Base-by-base conservation (phyloP, 495 filamentous ascomycete genomes). In the Penicillium bialowiezense region DNA sequence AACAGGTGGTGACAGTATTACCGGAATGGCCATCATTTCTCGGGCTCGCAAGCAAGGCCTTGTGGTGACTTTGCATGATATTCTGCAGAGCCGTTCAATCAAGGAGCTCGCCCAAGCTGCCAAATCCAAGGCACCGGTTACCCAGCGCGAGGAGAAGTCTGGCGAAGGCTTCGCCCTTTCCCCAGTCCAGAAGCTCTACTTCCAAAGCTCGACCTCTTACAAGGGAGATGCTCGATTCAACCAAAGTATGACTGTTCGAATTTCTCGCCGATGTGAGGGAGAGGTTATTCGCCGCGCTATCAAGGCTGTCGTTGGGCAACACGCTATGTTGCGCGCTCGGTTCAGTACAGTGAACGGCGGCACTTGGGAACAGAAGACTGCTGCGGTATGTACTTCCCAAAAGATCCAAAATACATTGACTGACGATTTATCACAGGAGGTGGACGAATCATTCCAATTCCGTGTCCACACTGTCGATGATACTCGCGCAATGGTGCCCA, bases 291-390 rank as follows among this genome's bases (percentile, higher is more conserved):
- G 68, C 2, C 67, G 71, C 3, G 83, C 85, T 1, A 50, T 86
- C 21, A 74, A 76, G 37, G 73, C 80, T 5, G 65, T 88, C 20
- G 78, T 87, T 9, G 63, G 65, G 1, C 82, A 79, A 18, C 87
- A 90, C 49, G 71, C 82, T 10, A 89, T 89, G 85, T 73, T 90
- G 41, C 74, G 85, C 31, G 79, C 79, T 15, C 82, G 86, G 3
- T 88, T 87, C 56, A 70, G 46, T 35, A 69, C 63, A 23, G 41
- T 42, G 1, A 39, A 29, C 5, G 50, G 59, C 40, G 68, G 65
- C n/a, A 57, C 48, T 1, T 79, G 76, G 75, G 59, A 68, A 41
- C 75, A 79, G 44, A 64, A 56, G 8, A 65, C 73, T 10, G 66
- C 59, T 2, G 59, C 59, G 17, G 64, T 73, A 53, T 21, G 68